Evolutionary conservation across 2,329 filamentous ascomycete species (phyloP).

Genomic region (Leptographium galeiforme): DNA sequence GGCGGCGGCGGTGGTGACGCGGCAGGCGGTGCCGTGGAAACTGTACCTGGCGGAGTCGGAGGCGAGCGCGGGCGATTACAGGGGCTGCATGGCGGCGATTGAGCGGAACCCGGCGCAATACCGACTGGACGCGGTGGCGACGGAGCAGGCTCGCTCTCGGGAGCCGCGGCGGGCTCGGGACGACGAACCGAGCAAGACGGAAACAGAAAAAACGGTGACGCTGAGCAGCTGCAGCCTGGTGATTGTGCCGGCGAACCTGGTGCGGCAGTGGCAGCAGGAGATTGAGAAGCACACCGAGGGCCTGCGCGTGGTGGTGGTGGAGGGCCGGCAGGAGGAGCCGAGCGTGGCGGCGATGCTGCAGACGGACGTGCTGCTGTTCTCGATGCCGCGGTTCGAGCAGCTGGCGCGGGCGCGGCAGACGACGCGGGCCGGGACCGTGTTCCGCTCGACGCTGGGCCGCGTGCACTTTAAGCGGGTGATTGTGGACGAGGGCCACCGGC

Average conservation of each 20-base stretch:
- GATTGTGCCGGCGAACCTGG: constrained; percentile 69
- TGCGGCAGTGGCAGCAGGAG: constrained; percentile 74
- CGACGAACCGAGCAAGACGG: constrained; percentile 11
- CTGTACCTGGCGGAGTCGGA: constrained; percentile 36
- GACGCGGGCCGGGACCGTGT: constrained; percentile 16
- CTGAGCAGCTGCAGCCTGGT: constrained; percentile 61
- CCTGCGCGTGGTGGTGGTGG: constrained; percentile 52
- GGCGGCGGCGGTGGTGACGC: constrained; percentile 54
- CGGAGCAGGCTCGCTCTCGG: constrained; percentile 14
- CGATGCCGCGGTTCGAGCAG: constrained; percentile 57
- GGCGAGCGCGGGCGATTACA: constrained; percentile 31
- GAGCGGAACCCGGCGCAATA: constrained; percentile 46
- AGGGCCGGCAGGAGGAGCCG: constrained; percentile 42
- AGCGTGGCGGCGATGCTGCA: constrained; percentile 40
- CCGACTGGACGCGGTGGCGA: constrained; percentile 31
- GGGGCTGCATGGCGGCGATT: constrained; percentile 42
- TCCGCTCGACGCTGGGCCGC: constrained; percentile 44
- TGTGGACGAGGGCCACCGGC: constrained; percentile 80
- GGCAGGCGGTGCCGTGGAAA: constrained; percentile 58
- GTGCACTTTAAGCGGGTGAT: constrained; percentile 82
- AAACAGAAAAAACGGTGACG: constrained; percentile 31
- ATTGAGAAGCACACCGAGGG: constrained; percentile 62
- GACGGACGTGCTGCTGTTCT: constrained; percentile 70
- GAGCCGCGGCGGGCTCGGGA: neutral
- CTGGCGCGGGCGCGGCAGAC: constrained; percentile 33